Evolutionary conservation across 176 grass and related monocot genomes (phyloP).

Genomic region (Carex pumila): DNA sequence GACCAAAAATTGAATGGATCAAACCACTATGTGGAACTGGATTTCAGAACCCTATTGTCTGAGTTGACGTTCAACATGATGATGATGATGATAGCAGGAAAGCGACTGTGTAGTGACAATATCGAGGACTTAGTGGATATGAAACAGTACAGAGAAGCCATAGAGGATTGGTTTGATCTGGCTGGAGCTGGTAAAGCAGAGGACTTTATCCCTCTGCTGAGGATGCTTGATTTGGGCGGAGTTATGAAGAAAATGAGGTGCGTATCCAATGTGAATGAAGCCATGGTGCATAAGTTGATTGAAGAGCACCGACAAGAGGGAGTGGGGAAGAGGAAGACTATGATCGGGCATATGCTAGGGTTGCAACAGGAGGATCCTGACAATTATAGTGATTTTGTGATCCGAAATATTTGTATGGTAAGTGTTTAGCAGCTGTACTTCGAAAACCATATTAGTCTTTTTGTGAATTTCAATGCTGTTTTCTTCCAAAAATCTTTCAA

Average conservation of each 20-base stretch:
- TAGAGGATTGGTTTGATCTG: slow-evolving; percentile 8
- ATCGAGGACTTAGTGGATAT: neutral
- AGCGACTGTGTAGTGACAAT: neutral
- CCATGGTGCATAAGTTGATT: slow-evolving; percentile 10
- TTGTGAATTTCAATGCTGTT: neutral
- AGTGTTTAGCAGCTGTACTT: neutral
- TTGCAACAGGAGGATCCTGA: slow-evolving; percentile 24
- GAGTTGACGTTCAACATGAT: slow-evolving; percentile 11
- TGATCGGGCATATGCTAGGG: slow-evolving; percentile 20
- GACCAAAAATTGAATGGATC: neutral
- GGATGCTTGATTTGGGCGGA: slow-evolving; percentile 4
- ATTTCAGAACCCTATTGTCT: slow-evolving; percentile 16
- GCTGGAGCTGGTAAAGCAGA: neutral
- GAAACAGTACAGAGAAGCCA: neutral
- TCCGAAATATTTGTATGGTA: slow-evolving; percentile 11
- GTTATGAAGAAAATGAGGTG: slow-evolving; percentile 2
- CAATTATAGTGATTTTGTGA: slow-evolving; percentile 5
- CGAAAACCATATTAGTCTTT: neutral
- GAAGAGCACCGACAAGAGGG: slow-evolving; percentile 11
- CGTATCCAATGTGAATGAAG: neutral
- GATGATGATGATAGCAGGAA: slow-evolving; percentile 17
- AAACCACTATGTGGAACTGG: neutral
- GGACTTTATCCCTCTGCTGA: slow-evolving; percentile 20
- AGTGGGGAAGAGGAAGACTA: slow-evolving; percentile 7
- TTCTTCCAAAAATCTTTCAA: neutral